Evolutionary conservation across 1,284 basidiomycete species (phyloP), one percentile per base, ranked within the genome.

Genomic region (Coniferiporia weirii): DNA sequence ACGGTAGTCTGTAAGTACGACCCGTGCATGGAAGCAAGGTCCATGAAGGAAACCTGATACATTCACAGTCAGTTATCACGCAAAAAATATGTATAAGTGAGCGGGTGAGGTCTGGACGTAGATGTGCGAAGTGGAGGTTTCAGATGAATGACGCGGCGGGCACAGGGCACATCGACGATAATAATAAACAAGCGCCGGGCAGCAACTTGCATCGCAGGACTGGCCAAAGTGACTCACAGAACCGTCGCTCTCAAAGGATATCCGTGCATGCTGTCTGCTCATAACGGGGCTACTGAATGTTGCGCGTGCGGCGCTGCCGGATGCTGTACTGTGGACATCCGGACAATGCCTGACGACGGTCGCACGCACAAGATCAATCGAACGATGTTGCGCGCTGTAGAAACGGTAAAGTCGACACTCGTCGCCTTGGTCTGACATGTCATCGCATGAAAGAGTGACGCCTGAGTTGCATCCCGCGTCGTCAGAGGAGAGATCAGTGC

Each of bases 281-380:
- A 61, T 61, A 9, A 61, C 60, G 6, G 60, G 60, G 15, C 60
- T 54, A 47, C 56, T 61, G 56, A 61, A 61, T 9, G 56, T 49
- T 22, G 56, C 60, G 34, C 56, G 60, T 9, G 52, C 56, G 3
- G 51, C 35, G 35, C 56, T 40, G 32, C 32, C 53, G 3, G 38
- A 19, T 19, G 54, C 36, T 32, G 50, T 27, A 35, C 35, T 17
- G 17, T 20, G 47, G n/a, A 43, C 12, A 22, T 47, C 40, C 22
- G 34, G 34, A 13, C 40, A 20, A 35, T 43, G 12, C 35, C 48
- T 45, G 34, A 50, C 50, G 27, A 40, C 19, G 47, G 43, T 49
- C 35, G 54, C 54, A 32, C 59, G 59, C n/a, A 61, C 54, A 44
- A 61, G 51, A 40, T 61, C 59, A 19, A 61, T 45, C 13, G 51